Base-by-base conservation (phyloP, 352 stramenopile genomes). In the Globisporangium uncinulatum region DNA sequence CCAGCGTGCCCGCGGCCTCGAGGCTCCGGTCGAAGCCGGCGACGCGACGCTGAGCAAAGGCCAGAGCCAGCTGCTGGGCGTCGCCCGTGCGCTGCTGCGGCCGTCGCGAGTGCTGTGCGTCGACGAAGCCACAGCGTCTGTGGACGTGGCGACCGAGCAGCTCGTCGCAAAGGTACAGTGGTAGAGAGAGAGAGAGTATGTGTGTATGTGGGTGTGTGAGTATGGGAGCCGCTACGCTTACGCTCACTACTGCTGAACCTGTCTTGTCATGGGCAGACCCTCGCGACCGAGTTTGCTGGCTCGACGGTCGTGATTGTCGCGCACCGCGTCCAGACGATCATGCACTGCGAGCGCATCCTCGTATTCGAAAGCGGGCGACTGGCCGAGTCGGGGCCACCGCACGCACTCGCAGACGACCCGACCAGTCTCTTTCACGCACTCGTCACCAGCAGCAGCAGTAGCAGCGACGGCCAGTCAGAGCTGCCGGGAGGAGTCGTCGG, bases 261-360 rank as follows among this genome's bases (percentile, higher is more conserved):
- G 42, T 64, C 9, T 42, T 67, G 46, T 1, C n/a, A 7, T 34
- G 20, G 4, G 5, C 63, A 95, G 69, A 95, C 82, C 17, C 95
- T 99, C 53, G 70, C 92, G 14, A 68, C 90, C 14, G 92, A 97
- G 46, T 99, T 99, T 71, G 65, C 67, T 7, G 73, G 82, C 11
- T 92, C 90, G 2, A 99, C 97, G 4, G 84, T 99, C 13, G 65
- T 99, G 8, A 98, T 96, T 0, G 98, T 99, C 41, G 97, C 97
- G 14, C 97, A 99, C 73, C 81, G 97, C 14, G 74, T 99, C 3
- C 82, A 97, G 55, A 99, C 94, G 1, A 98, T 99, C 57, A 86
- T 98, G 66, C 76, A 97, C 45, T 98, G 89, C 61, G 93, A 99
- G 59, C 77, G 77, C 19, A 81, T 95, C 2, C 50, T 93, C 4